phyloP scores from a whole-genome alignment of 2,329 filamentous ascomycete genomes.

The Botrytis hyacinthi region DNA sequence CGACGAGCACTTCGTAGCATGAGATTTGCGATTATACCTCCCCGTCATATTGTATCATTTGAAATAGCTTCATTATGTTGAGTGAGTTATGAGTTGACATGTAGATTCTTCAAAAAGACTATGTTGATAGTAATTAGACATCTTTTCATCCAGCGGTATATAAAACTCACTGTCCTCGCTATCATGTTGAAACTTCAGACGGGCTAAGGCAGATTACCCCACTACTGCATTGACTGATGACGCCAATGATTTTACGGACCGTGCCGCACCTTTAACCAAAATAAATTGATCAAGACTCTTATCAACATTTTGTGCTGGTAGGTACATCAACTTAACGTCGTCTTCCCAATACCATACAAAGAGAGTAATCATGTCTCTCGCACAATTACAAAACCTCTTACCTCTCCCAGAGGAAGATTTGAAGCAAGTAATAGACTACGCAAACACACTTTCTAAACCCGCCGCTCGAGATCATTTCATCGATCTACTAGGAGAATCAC shows the following conservation, averaged over 20 bases:
- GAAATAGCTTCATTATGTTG: neutral
- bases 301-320: neutral
- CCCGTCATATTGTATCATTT: too few relatives aligned
- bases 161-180: neutral
- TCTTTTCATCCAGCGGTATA: neutral
- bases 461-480: conserved; percentile 82
- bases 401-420: conserved; percentile 83
- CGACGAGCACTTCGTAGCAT: neutral
- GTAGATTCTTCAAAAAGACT: neutral
- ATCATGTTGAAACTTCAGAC: neutral
- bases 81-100: neutral
- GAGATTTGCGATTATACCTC: neutral
- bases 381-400: conserved; percentile 75
- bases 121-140: neutral
- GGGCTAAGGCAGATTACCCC: neutral
- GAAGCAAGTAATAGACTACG: conserved; percentile 80
- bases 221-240: neutral
- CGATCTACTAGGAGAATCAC: conserved; percentile 83
- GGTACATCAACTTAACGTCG: neutral
- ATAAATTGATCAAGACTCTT: neutral
- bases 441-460: conserved; percentile 69
- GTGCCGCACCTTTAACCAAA: neutral
- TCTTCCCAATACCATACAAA: neutral
- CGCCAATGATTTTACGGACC: neutral
- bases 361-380: conserved; percentile 44